Evolutionary conservation across 1,284 basidiomycete genomes (phyloP), one percentile per base, ranked within the genome.

Genomic region (Clitocybe nebularis): DNA sequence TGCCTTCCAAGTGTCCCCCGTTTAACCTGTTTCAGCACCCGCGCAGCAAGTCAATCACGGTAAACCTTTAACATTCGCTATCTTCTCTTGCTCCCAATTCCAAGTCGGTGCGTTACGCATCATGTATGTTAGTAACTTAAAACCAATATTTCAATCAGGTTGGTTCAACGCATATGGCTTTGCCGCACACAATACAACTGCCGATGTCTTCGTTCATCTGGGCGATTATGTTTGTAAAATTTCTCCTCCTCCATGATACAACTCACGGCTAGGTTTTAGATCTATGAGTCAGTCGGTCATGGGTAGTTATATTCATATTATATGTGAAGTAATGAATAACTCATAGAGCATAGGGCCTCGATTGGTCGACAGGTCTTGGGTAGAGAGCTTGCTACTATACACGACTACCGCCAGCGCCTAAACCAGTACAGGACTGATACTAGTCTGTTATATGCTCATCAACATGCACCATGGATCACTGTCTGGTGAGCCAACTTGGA

Each of bases 131-230:
- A 13, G 21, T 8, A 17, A 16, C 28, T 7, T 22, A 20, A 21
- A 8, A 3, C 22, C 43, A 32, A 14, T 19, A 20, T 36, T 20
- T 13, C 25, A 29, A 30, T 38, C 57, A 71, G 82, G 83, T 0
- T 83, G 71, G 60, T 85, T 84, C 68, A 83, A 83, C 55, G 79
- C 81, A 9, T 86, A 84, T 55, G 75, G 76, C 6, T 67, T 75
- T 36, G 78, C 79, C 1, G 73, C 77, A 14, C 72, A 72, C 41
- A 75, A 79, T 49, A 74, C 76, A 8, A 67, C 68, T 19, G 69
- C 78, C 2, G 80, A 84, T 52, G 63, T 79, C 36, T 81, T 79
- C 46, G 56, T 83, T 32, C 81, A 84, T 52, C 67, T 84, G 19
- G 81, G 81, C 9, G 81, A 83, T 60, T 84, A 83, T 59, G 78